phyloP scores from a whole-genome alignment of 73 alveolate genomes.

The Paramecium tetraurelia region DNA sequence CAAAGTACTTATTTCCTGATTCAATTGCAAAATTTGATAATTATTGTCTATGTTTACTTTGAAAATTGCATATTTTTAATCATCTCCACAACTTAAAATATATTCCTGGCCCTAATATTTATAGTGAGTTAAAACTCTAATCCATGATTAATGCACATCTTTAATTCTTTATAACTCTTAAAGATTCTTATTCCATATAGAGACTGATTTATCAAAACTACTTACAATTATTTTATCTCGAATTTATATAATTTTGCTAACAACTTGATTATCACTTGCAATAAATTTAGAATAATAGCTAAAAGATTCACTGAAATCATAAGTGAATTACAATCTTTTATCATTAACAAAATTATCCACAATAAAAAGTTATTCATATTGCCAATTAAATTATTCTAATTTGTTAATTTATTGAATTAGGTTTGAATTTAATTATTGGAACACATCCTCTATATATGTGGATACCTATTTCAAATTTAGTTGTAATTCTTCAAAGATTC shows the following conservation, averaged over 20 bases:
- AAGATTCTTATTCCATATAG: background rate
- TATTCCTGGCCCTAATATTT: background rate
- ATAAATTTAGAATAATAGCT: background rate
- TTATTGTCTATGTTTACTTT: background rate
- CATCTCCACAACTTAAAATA: background rate
- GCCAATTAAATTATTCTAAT: background rate
- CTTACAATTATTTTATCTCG: background rate
- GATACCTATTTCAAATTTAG: background rate
- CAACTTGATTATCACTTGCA: background rate
- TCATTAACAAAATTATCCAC: background rate
- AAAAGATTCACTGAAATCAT: background rate
- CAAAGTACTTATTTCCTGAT: background rate
- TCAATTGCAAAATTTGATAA: background rate
- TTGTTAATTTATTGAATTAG: background rate
- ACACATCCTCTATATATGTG: background rate
- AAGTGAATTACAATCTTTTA: background rate
- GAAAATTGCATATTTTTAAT: background rate
- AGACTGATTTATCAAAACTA: slow-evolving; percentile 8
- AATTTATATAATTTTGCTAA: background rate
- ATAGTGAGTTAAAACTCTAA: background rate
- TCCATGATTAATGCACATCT: slow-evolving; percentile 17
- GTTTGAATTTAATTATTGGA: background rate
- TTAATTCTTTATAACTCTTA: background rate
- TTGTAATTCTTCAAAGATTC: background rate
- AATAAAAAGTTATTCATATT: background rate